phyloP scores from a whole-genome alignment of 208 protist genomes.

The Crithidia mellificae region DNA sequence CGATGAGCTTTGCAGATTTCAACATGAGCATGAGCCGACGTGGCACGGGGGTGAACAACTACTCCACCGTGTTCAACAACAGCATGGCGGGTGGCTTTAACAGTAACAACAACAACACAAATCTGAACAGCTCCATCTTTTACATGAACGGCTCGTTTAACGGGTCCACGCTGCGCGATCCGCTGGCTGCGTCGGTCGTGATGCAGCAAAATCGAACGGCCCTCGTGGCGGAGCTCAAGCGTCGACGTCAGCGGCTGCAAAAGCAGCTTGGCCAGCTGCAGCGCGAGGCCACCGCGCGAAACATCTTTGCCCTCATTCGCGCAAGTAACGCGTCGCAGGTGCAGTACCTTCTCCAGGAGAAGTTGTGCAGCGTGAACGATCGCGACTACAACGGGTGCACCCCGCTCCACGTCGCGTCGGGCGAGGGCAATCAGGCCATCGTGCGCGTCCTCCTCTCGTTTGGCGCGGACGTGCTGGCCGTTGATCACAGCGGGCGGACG shows the following conservation, averaged over 20 bases:
- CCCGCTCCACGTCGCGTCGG: constrained; percentile 80
- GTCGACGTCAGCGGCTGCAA: constrained; percentile 56
- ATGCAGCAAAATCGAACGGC: constrained; percentile 53
- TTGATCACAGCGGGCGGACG: constrained; percentile 76
- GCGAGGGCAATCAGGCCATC: constrained; percentile 78
- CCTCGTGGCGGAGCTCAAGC: constrained; percentile 71
- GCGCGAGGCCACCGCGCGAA: constrained; percentile 57
- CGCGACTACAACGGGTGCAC: constrained; percentile 90
- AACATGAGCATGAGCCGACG: neutral
- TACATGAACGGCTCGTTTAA: constrained; percentile 13
- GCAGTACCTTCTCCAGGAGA: constrained; percentile 72
- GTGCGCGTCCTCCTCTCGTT: constrained; percentile 82
- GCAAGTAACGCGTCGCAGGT: constrained; percentile 77
- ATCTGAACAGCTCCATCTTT: neutral
- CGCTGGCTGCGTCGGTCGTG: constrained; percentile 29
- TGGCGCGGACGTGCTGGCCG: constrained; percentile 70
- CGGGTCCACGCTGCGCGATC: constrained; percentile 23
- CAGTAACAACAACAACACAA: neutral
- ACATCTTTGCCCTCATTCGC: constrained; percentile 84
- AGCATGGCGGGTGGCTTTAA: neutral
- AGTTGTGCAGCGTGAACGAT: constrained; percentile 69
- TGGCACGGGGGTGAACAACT: neutral
- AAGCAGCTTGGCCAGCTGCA: constrained; percentile 56
- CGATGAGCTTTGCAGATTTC: neutral
- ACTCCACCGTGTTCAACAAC: neutral